Conservation (phyloP, 78 protist species). For the Dictyostelium citrinum region DNA sequence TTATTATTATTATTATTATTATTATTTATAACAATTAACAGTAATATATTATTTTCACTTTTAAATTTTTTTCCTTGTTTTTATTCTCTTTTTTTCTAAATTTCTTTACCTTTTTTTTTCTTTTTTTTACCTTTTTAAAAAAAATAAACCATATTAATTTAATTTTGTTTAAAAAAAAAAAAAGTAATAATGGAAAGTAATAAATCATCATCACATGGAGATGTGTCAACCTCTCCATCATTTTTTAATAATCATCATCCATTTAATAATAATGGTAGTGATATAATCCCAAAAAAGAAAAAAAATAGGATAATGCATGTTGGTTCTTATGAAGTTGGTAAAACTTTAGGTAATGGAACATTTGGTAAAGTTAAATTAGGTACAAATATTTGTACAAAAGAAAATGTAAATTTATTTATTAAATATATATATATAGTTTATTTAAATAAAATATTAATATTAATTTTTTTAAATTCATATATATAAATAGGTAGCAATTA, state of each 20-base stretch:
- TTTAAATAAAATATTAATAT: too few species aligned
- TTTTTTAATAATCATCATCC: background rate
- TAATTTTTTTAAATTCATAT: too few species aligned
- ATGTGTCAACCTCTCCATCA: background rate
- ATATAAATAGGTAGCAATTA: conserved; percentile 84
- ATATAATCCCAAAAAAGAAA: conserved; percentile 23
- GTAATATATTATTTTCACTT: too few species aligned
- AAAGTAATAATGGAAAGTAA: background rate
- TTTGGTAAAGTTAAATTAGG: conserved; percentile 83
- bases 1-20: too few species aligned
- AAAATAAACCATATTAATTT: too few species aligned
- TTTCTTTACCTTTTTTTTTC: too few species aligned
- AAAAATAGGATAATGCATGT: conserved; percentile 60
- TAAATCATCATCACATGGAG: conserved; percentile 8
- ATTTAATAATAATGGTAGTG: background rate
- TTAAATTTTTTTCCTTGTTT: too few species aligned
- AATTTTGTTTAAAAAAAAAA: background rate
- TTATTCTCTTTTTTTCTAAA: too few species aligned
- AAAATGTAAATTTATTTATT: conserved; percentile 13
- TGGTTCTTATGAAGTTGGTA: conserved; percentile 72
- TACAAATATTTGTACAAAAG: conserved; percentile 41
- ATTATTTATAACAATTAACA: too few species aligned
- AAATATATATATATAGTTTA: too few species aligned
- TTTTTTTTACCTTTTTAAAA: too few species aligned
- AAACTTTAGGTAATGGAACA: conserved; percentile 73